phyloP scores from a whole-genome alignment of 1,284 basidiomycete species.

The Marasmius sp. region DNA sequence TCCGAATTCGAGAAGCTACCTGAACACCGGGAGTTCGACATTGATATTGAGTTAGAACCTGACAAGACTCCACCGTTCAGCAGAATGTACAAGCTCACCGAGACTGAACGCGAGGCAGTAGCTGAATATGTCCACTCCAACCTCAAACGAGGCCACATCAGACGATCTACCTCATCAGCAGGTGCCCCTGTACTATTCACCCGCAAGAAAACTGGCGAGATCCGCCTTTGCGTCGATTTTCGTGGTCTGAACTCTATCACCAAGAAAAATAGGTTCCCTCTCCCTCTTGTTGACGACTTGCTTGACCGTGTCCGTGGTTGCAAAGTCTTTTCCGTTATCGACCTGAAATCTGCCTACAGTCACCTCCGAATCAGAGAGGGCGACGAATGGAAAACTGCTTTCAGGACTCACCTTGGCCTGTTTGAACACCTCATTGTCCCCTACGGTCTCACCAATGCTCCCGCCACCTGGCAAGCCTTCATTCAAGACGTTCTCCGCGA shows the following conservation, averaged over 20 bases:
- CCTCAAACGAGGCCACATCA: slow-evolving; percentile 34
- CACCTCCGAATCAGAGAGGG: slow-evolving; percentile 21
- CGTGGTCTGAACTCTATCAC: slow-evolving; percentile 39
- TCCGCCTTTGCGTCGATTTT: slow-evolving; percentile 42
- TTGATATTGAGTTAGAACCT: slow-evolving; percentile 11
- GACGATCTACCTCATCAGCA: slow-evolving; percentile 32
- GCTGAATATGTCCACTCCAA: slow-evolving; percentile 35
- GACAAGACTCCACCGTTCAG: slow-evolving; percentile 7
- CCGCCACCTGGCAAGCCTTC: slow-evolving; percentile 29
- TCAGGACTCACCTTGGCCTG: slow-evolving; percentile 25
- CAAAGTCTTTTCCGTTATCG: slow-evolving; percentile 5
- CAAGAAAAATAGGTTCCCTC: slow-evolving; percentile 36
- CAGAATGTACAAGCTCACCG: slow-evolving; percentile 4
- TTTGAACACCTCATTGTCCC: slow-evolving; percentile 40
- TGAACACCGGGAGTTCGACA: not conserved
- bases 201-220: slow-evolving; percentile 42
- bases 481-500: slow-evolving; percentile 39
- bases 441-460: slow-evolving; percentile 26
- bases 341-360: slow-evolving; percentile 30
- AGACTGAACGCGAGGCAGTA: slow-evolving; percentile 22
- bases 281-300: slow-evolving; percentile 38
- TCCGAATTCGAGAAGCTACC: slow-evolving; percentile 1
- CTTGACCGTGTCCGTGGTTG: slow-evolving; percentile 20
- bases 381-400: slow-evolving; percentile 8
- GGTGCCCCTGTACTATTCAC: slow-evolving; percentile 45